phyloP scores from a whole-genome alignment of 176 grass and related monocot genomes.

The Cocos nucifera region DNA sequence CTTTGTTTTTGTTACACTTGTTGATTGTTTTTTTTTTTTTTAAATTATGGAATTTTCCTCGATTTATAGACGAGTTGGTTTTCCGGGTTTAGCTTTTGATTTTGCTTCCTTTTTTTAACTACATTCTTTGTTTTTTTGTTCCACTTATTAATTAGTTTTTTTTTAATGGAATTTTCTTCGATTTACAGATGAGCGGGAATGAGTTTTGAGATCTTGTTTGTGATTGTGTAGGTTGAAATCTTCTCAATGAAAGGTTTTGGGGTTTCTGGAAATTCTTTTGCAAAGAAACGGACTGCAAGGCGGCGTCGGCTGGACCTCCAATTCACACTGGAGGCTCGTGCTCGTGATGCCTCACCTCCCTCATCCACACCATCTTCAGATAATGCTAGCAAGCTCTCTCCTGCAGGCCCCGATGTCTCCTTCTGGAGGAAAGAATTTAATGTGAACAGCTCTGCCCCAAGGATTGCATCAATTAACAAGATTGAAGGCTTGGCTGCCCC shows the following conservation, averaged over 20 bases:
- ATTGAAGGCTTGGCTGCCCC: neutral
- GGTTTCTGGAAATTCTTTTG: constrained; percentile 9
- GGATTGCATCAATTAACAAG: constrained; percentile 5
- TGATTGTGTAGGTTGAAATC: no score
- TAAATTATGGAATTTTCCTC: no score
- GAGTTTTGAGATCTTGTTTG: no score
- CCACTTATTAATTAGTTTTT: no score
- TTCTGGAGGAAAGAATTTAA: constrained; percentile 28
- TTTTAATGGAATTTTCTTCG: no score
- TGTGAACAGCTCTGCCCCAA: constrained; percentile 26
- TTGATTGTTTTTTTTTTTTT: no score
- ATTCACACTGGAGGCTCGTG: constrained; percentile 11
- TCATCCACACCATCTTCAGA: constrained; percentile 26
- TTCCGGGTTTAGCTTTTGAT: no score
- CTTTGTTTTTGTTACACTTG: no score
- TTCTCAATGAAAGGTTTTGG: constrained; percentile 25
- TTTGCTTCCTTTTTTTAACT: no score
- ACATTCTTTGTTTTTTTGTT: no score
- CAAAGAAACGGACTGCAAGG: constrained; percentile 28
- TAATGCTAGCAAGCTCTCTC: constrained; percentile 26
- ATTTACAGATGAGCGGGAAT: no score
- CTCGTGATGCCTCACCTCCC: constrained; percentile 12
- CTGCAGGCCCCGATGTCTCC: constrained; percentile 22
- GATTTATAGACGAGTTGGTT: no score
- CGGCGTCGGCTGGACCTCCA: constrained; percentile 29